Percentiles rank a stretch among this genome's conserved stretches.
Evolutionary conservation across 139 green algal genomes (phyloP).

Genomic region (Edaphochlamys debaryana): DNA sequence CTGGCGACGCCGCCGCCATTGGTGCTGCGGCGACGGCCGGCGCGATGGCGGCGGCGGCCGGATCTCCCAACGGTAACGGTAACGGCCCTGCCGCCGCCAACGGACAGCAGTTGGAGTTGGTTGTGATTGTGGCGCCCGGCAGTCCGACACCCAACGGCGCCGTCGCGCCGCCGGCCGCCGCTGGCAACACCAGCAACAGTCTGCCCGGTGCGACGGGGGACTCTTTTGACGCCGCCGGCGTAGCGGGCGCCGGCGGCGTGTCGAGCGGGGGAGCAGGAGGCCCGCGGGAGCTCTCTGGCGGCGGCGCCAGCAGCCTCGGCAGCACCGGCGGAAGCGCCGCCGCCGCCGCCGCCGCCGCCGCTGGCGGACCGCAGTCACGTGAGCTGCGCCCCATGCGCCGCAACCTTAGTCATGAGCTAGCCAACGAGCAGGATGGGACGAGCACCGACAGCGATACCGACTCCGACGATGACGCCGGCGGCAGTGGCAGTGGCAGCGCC

Average conservation of each 20-base stretch:
- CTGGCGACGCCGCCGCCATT: background rate
- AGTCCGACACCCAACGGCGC: no score
- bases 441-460: background rate
- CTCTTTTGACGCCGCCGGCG: no score
- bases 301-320: no score
- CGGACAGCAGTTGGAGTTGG: background rate
- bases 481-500: background rate
- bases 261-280: no score
- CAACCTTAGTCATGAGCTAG: slow-evolving; percentile 15
- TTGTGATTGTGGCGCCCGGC: background rate
- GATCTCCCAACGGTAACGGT: no score
- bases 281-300: no score
- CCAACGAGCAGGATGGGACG: background rate
- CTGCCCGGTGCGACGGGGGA: no score
- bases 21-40: background rate
- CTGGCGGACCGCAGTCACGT: background rate
- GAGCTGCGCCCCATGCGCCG: slow-evolving; percentile 32
- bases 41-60: background rate
- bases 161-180: no score
- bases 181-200: no score
- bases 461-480: background rate
- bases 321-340: background rate
- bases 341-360: background rate
- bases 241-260: no score
- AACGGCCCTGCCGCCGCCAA: background rate